Conservation (phyloP, 2,329 filamentous ascomycete genomes). For the Fusarium sp. region DNA sequence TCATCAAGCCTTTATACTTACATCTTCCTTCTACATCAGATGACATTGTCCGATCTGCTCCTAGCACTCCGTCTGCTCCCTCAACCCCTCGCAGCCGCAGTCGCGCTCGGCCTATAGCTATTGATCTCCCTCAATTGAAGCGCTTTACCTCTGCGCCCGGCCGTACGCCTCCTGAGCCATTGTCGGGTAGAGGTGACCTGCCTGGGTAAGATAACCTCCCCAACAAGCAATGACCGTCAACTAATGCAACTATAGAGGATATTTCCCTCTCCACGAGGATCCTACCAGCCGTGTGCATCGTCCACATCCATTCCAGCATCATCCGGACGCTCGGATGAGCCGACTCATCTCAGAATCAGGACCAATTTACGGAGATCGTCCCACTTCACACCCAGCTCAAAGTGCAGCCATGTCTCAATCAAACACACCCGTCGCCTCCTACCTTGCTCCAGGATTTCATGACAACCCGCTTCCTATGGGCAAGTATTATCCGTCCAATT, state of each 20-base stretch:
- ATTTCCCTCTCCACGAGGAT: constrained; percentile 74
- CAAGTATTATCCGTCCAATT: constrained; percentile 76
- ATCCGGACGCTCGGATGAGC: constrained; percentile 56
- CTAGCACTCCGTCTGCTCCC: constrained; percentile 41
- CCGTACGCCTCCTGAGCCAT: constrained; percentile 63
- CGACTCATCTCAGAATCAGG: constrained; percentile 54
- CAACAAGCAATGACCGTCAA: neutral
- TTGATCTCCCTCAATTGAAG: constrained; percentile 62
- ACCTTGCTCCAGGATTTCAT: constrained; percentile 65
- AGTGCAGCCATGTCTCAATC: constrained; percentile 42
- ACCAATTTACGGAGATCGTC: constrained; percentile 47
- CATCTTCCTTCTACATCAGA: constrained; percentile 31
- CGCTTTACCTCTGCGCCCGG: constrained; percentile 58
- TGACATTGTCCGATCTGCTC: constrained; percentile 33
- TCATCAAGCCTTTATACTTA: constrained; percentile 19
- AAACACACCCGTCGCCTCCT: constrained; percentile 65
- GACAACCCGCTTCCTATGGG: constrained; percentile 67
- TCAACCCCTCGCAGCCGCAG: constrained; percentile 42
- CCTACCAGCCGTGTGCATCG: constrained; percentile 62
- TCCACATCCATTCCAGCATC: constrained; percentile 66
- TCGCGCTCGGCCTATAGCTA: constrained; percentile 66
- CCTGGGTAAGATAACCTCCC: constrained; percentile 64
- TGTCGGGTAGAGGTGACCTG: constrained; percentile 72
- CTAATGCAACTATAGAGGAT: constrained; percentile 62
- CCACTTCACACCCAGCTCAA: constrained; percentile 49